Evolutionary conservation across 208 protist species (phyloP).

Genomic region (Leishmania amazonensis): DNA sequence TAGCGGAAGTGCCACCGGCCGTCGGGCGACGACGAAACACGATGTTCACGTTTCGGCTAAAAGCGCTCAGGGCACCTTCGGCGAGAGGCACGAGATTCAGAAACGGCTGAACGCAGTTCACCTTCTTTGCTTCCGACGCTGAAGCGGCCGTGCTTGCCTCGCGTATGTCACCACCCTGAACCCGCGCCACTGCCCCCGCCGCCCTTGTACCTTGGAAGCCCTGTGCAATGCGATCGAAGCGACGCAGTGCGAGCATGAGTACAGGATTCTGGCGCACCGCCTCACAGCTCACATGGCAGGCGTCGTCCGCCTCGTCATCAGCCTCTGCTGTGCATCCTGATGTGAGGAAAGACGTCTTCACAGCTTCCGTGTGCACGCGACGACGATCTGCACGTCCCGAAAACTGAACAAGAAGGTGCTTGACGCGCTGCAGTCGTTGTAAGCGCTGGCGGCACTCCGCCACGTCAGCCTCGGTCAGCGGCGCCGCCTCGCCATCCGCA

Average conservation of each 20-base stretch:
- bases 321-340: neutral
- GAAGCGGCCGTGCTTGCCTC: neutral
- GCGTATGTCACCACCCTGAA: neutral
- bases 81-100: slow-evolving; percentile 41
- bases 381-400: neutral
- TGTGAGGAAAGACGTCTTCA: neutral
- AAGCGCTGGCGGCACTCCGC: slow-evolving; percentile 14
- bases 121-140: neutral
- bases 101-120: slow-evolving; percentile 7
- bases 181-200: neutral
- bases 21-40: slow-evolving; percentile 38
- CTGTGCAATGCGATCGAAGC: slow-evolving; percentile 11
- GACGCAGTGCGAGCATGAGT: slow-evolving; percentile 13
- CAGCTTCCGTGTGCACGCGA: neutral
- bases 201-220: slow-evolving; percentile 11
- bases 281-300: slow-evolving; percentile 1
- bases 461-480: slow-evolving; percentile 24
- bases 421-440: slow-evolving; percentile 26
- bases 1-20: neutral
- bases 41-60: slow-evolving; percentile 46
- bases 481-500: slow-evolving; percentile 9
- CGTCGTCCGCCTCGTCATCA: neutral
- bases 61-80: slow-evolving; percentile 44
- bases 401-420: slow-evolving; percentile 9
- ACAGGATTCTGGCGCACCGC: slow-evolving; percentile 22